phyloP scores from a whole-genome alignment of 106 monocot genomes.

The Dendrobium chrysotoxum region DNA sequence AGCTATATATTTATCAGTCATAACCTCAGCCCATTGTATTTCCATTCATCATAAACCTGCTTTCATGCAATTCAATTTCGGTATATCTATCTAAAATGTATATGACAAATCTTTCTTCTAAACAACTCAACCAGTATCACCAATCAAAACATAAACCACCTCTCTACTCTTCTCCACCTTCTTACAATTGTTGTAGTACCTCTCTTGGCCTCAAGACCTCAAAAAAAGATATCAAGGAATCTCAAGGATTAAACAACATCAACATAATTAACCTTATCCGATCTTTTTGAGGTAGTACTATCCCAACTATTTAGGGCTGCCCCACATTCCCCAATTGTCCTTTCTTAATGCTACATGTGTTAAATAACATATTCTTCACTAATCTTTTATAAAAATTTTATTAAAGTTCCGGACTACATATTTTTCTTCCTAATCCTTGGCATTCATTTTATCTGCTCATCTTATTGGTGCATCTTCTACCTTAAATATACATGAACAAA shows the following conservation, averaged over 20 bases:
- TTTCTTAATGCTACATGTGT: neutral
- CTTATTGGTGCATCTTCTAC: neutral
- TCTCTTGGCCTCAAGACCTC: neutral
- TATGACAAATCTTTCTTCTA: too few species aligned
- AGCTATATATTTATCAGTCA: too few species aligned
- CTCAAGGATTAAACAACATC: neutral
- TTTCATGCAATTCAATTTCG: too few species aligned
- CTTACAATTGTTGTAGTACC: neutral
- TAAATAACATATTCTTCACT: neutral
- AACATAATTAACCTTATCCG: neutral
- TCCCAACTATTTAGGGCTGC: neutral
- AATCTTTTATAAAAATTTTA: neutral
- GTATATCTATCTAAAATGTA: neutral
- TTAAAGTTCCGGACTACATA: neutral
- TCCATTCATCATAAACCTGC: too few species aligned
- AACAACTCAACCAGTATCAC: neutral
- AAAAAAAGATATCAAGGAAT: neutral
- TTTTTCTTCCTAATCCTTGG: neutral
- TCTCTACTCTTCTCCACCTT: neutral
- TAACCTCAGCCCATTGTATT: too few species aligned
- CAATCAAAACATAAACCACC: neutral
- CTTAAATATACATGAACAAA: too few species aligned
- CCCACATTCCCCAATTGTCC: too few species aligned
- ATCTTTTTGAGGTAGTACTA: neutral
- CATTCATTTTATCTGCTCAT: neutral